A percentile compares a stretch with the other conserved stretches of the same genome.
phyloP scores from a whole-genome alignment of 495 filamentous ascomycete genomes.

The Podospora conica region DNA sequence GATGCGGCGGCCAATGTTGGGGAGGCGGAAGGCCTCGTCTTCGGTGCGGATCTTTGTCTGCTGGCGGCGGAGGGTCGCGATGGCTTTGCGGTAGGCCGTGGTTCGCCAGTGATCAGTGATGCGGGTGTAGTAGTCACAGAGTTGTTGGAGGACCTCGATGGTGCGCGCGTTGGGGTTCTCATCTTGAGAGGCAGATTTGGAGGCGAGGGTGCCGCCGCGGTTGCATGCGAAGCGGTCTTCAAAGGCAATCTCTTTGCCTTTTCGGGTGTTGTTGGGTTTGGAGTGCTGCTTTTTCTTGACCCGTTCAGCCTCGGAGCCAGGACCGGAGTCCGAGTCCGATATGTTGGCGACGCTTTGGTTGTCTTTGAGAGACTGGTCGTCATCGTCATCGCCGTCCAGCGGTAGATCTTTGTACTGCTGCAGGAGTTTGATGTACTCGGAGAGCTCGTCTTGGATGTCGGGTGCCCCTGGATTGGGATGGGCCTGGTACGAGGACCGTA shows the following conservation, averaged over 20 bases:
- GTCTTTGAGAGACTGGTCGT: constrained; percentile 17
- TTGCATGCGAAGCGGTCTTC: constrained; percentile 42
- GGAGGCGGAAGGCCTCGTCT: constrained; percentile 61
- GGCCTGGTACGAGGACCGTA: background rate
- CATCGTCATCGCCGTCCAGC: constrained; percentile 33
- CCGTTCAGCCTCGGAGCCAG: constrained; percentile 22
- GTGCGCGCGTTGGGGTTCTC: constrained; percentile 62
- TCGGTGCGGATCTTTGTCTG: constrained; percentile 57
- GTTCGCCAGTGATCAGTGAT: constrained; percentile 75
- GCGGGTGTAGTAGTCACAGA: constrained; percentile 74
- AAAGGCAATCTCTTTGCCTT: constrained; percentile 20
- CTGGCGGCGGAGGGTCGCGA: constrained; percentile 65
- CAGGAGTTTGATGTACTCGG: constrained; percentile 29
- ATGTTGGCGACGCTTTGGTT: constrained; percentile 1
- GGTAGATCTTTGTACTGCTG: constrained; percentile 34
- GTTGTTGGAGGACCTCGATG: constrained; percentile 71
- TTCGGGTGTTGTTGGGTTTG: background rate
- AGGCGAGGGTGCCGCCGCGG: constrained; percentile 34
- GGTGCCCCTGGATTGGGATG: background rate
- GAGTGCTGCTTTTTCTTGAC: constrained; percentile 17
- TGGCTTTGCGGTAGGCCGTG: constrained; percentile 73
- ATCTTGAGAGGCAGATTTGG: background rate
- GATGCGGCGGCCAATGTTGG: constrained; percentile 67
- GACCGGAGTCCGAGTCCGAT: constrained; percentile 12
- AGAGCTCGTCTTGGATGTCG: constrained; percentile 25